These are phyloP conservation scores for Cubamyces lactineus DNA, from an alignment of 768 basidiomycete genomes.

Conservation along the genomic window DNA sequence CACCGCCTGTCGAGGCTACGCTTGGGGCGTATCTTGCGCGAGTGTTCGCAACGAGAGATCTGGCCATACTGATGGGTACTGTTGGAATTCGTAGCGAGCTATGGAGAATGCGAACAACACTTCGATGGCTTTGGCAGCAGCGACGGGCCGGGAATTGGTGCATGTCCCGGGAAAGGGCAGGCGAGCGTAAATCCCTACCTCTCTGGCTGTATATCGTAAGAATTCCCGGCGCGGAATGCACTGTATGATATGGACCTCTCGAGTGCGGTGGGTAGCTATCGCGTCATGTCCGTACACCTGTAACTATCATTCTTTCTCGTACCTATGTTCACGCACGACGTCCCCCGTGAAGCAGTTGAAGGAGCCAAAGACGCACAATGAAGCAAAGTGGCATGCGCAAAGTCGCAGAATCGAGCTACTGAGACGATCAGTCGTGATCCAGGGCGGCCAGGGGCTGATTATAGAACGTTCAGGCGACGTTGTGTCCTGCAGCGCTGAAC, in stretches of 20 bases:
- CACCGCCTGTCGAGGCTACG: not conserved
- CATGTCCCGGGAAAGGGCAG: not conserved
- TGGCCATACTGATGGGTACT: not conserved
- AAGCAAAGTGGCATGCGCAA: too few species aligned
- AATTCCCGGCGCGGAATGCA: not conserved
- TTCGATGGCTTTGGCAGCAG: not conserved
- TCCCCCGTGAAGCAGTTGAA: too few species aligned
- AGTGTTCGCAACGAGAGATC: too few species aligned
- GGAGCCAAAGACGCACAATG: too few species aligned
- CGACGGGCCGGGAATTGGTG: not conserved
- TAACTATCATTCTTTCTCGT: too few species aligned
- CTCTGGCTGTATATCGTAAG: not conserved
- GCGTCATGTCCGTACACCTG: not conserved
- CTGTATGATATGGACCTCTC: not conserved
- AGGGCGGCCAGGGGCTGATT: too few species aligned
- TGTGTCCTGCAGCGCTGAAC: too few species aligned
- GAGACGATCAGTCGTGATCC: too few species aligned
- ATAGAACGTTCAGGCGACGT: too few species aligned
- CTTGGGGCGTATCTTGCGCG: not conserved
- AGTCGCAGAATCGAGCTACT: too few species aligned
- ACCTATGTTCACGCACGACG: too few species aligned
- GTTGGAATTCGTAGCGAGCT: not conserved
- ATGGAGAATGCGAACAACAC: not conserved
- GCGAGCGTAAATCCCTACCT: not conserved
- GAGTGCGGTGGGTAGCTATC: not conserved